Percentiles rank a stretch among this genome's conserved stretches.
phyloP scores from a whole-genome alignment of 495 filamentous ascomycete genomes.

The Penicillium bovifimosum region DNA sequence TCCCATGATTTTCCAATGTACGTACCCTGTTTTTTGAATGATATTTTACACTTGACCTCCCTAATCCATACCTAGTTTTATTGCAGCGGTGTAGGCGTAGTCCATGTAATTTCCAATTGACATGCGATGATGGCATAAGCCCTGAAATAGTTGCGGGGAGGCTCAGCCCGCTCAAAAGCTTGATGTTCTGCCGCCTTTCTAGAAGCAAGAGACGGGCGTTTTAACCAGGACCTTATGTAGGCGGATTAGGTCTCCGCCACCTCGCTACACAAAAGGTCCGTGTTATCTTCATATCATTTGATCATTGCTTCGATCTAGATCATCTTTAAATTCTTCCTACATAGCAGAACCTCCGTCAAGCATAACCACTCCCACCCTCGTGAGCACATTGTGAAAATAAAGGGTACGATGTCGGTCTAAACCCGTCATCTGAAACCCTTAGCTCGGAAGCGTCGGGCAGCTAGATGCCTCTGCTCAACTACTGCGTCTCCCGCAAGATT shows the following conservation, averaged over 20 bases:
- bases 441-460: too few relatives aligned
- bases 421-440: too few relatives aligned
- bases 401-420: not conserved
- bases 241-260: too few relatives aligned
- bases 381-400: not conserved
- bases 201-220: not conserved
- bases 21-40: too few relatives aligned
- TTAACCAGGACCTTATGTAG: too few relatives aligned
- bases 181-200: not conserved
- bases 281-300: not conserved
- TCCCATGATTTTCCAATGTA: too few relatives aligned
- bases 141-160: not conserved
- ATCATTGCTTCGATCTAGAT: not conserved
- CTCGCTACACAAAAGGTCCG: too few relatives aligned
- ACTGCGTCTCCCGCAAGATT: not conserved
- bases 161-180: too few relatives aligned
- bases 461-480: not conserved
- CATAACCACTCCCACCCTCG: not conserved
- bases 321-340: not conserved
- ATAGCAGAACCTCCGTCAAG: not conserved
- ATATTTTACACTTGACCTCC: too few relatives aligned
- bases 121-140: not conserved
- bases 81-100: too few relatives aligned
- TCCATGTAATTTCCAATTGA: too few relatives aligned
- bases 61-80: too few relatives aligned